Base-by-base conservation (phyloP, 495 filamentous ascomycete species). In the Xylaria telfairii region DNA sequence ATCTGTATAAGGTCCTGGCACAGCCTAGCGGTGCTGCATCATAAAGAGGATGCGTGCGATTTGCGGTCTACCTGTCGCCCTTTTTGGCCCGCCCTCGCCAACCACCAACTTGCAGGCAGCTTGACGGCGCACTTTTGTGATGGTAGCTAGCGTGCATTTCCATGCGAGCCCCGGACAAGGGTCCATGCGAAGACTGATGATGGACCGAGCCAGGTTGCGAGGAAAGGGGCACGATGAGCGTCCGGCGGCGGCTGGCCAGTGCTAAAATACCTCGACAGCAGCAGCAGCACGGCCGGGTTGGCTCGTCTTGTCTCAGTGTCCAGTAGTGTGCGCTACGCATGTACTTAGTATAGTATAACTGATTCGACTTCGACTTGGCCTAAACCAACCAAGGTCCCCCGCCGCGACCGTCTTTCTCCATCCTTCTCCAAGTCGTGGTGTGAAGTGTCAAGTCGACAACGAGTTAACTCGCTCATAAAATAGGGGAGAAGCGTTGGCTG, bases 401-500 rank as follows among this genome's bases (percentile, higher is more conserved):
- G 41, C 37, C 32, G 57, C n/a, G 57, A 34, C 47, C 46, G 46
- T 49, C 57, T 37, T 62, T 60, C 56, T 19, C 67, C 54, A 61
- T 62, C 64, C 41, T 61, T 62, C 67, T 51, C 44, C 34, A 51
- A n/a, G 15, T 69, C 53, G 51, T 30, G 51, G 51, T 46, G 49
- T 59, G 51, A 59, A 68, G 53, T 60, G 66, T 68, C 66, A 68
- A 63, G 59, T 26, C 44, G 59, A 69, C 59, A 24, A 61, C 30
- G 24, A 69, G 67, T 34, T 19, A 26, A 63, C 60, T 63, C 59
- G 46, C 57, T 69, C 37, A 41, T 28, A 44, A 51, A 63, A 69
- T 59, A 53, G 57, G 53, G 67, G 56, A 61, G 67, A 41, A 15
- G 37, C n/a, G 32, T 10, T 46, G 59, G 57, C 47, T 26, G 39